Percentiles rank a stretch among this genome's conserved stretches.
Conservation (phyloP, 495 filamentous ascomycete species). For the Neurospora sp. region DNA sequence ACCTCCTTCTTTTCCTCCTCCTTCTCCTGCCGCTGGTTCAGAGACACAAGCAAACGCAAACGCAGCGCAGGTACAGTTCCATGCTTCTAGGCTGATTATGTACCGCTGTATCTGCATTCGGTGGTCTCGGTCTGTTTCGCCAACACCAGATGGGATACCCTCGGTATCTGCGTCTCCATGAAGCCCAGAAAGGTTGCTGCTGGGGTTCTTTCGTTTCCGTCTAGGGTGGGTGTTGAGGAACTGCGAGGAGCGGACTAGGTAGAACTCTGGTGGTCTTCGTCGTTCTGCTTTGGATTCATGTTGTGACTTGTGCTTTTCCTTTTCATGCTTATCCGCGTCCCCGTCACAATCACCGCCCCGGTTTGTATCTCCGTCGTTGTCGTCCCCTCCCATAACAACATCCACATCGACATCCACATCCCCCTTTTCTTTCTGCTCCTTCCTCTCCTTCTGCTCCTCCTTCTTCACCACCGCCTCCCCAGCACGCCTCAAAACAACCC, state of each 20-base stretch:
- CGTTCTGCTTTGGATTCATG: neutral
- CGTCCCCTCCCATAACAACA: neutral
- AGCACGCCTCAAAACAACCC: slow-evolving; percentile 13
- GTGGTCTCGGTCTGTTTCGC: neutral
- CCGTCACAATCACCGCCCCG: no score
- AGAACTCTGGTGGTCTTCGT: slow-evolving; percentile 9
- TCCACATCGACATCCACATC: neutral
- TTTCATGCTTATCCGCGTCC: no score
- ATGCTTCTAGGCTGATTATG: slow-evolving; percentile 61
- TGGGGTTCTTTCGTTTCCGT: slow-evolving; percentile 11
- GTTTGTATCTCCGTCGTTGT: neutral
- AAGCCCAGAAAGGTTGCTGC: slow-evolving; percentile 1
- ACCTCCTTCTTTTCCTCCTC: no score
- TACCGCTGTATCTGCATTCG: slow-evolving; percentile 34
- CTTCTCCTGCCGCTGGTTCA: neutral
- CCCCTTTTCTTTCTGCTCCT: neutral
- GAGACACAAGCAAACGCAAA: slow-evolving; percentile 64
- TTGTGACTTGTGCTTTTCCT: no score
- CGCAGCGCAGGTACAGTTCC: slow-evolving; percentile 82
- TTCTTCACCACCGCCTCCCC: no score
- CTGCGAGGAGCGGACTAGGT: slow-evolving; percentile 29
- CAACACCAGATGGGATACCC: neutral
- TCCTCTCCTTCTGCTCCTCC: no score
- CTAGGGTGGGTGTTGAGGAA: slow-evolving; percentile 6
- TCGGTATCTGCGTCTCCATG: slow-evolving; percentile 11